A percentile compares a stretch with the other conserved stretches of the same genome.
Evolutionary conservation across 2,329 filamentous ascomycete genomes (phyloP).

Genomic region (Pseudocercospora musae): DNA sequence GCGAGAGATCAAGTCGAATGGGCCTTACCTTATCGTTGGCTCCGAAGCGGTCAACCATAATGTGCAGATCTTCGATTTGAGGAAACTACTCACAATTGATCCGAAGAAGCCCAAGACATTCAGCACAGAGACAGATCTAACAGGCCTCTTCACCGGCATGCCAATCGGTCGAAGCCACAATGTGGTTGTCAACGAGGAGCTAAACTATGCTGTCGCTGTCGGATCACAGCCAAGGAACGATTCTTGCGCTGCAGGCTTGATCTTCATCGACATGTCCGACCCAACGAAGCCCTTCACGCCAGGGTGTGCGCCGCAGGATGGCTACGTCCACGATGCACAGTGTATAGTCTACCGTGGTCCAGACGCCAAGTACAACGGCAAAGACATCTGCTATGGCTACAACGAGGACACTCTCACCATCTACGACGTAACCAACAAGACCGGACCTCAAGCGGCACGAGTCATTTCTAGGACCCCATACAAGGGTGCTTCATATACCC

Average conservation of each 20-base stretch:
- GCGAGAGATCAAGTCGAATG: slow-evolving; percentile 50
- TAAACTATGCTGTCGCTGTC: slow-evolving; percentile 47
- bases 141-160: slow-evolving; percentile 44
- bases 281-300: slow-evolving; percentile 49
- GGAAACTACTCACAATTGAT: slow-evolving; percentile 52
- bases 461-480: slow-evolving; percentile 51
- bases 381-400: slow-evolving; percentile 53
- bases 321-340: slow-evolving; percentile 58
- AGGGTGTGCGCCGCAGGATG: slow-evolving; percentile 51
- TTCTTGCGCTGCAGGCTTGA: slow-evolving; percentile 50
- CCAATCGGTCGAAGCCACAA: slow-evolving; percentile 53
- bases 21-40: slow-evolving; percentile 45
- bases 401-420: slow-evolving; percentile 49
- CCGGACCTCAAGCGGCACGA: slow-evolving; percentile 25
- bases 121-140: slow-evolving; percentile 32
- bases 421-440: slow-evolving; percentile 49
- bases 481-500: slow-evolving; percentile 50
- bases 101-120: slow-evolving; percentile 45
- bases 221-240: slow-evolving; percentile 42
- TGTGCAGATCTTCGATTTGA: slow-evolving; percentile 63
- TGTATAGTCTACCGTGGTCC: slow-evolving; percentile 53
- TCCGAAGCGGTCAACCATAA: slow-evolving; percentile 50
- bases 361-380: slow-evolving; percentile 43
- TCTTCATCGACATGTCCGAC: slow-evolving; percentile 55
- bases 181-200: slow-evolving; percentile 52